phyloP scores from a whole-genome alignment of 306 rosid genomes.

The Castanospermum australe region DNA sequence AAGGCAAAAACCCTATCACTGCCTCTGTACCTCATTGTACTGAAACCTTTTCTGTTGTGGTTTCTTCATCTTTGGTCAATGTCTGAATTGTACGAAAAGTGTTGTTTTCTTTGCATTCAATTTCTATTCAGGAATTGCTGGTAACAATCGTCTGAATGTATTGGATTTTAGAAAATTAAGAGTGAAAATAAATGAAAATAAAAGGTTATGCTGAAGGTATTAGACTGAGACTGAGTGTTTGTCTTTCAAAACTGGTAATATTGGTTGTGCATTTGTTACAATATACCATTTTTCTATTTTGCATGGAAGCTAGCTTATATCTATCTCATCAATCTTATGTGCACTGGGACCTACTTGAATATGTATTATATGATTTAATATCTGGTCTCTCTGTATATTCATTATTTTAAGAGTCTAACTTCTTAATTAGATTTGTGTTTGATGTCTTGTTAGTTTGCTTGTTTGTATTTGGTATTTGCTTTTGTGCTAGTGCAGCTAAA shows the following conservation, averaged over 20 bases:
- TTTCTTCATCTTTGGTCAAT: slow-evolving; percentile 9
- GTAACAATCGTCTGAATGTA: neutral
- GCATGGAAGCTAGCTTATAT: neutral
- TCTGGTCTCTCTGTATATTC: neutral
- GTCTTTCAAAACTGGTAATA: neutral
- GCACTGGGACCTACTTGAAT: neutral
- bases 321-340: neutral
- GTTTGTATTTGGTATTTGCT: slow-evolving; percentile 12
- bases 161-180: neutral
- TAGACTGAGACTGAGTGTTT: neutral
- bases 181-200: neutral
- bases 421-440: neutral
- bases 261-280: neutral
- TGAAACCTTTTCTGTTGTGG: neutral
- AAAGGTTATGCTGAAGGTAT: neutral
- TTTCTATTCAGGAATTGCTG: neutral
- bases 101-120: neutral
- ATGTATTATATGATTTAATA: neutral
- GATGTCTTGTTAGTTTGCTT: neutral
- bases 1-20: neutral
- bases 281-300: neutral
- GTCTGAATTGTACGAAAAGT: neutral
- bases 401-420: neutral
- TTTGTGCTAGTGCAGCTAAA: neutral
- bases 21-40: neutral